A percentile compares a stretch with the other conserved stretches of the same genome.
Evolutionary conservation across 306 rosid species (phyloP).

Genomic region (Prunus fruticosa): DNA sequence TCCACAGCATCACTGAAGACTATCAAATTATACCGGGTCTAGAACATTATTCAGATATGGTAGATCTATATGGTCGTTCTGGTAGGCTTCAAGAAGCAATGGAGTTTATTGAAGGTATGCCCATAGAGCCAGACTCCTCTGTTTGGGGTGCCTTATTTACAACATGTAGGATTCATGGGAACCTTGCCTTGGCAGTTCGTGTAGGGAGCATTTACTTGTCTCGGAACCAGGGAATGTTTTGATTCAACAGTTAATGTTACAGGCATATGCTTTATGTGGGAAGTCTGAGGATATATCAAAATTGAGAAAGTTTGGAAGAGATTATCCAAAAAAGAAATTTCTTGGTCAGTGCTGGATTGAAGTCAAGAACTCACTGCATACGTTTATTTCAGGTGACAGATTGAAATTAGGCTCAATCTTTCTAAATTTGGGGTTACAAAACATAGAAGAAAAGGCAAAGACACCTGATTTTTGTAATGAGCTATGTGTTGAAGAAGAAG

Average conservation of each 20-base stretch:
- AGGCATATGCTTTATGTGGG: conserved; percentile 60
- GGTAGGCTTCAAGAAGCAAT: conserved; percentile 79
- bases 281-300: conserved; percentile 47
- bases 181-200: conserved; percentile 51
- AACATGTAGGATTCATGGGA: conserved; percentile 69
- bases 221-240: conserved; percentile 62
- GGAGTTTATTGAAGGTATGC: conserved; percentile 70
- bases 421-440: conserved; percentile 57
- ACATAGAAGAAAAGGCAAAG: conserved; percentile 42
- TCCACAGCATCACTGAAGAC: conserved; percentile 56
- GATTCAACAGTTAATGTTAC: conserved; percentile 45
- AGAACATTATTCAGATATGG: conserved; percentile 83
- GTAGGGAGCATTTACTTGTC: conserved; percentile 62
- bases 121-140: conserved; percentile 61
- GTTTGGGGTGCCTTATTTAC: conserved; percentile 75
- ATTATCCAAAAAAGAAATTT: conserved; percentile 39
- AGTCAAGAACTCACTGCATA: conserved; percentile 46
- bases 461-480: conserved; percentile 35
- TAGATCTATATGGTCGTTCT: conserved; percentile 74
- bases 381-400: conserved; percentile 56
- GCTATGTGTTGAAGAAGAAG: conserved; percentile 74
- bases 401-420: conserved; percentile 39
- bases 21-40: conserved; percentile 54
- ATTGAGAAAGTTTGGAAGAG: conserved; percentile 51
- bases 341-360: conserved; percentile 83